Conservation (phyloP, 805 yeast genomes). For the Teunomyces kruisii region DNA sequence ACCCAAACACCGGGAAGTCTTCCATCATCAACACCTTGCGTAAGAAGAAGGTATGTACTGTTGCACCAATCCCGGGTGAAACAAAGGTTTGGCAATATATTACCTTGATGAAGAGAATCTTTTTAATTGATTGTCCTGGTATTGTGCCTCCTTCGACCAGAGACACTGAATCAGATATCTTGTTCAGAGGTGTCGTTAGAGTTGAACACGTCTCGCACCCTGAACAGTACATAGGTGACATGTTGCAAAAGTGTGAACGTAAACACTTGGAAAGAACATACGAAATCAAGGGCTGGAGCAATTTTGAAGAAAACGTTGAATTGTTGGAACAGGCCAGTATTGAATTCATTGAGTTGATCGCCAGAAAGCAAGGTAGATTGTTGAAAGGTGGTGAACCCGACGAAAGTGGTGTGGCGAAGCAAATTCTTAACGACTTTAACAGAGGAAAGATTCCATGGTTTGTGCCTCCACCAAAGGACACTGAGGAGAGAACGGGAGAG, state of each 20-base stretch:
- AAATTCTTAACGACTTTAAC: constrained; percentile 89
- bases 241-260: constrained; percentile 79
- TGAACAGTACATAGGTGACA: constrained; percentile 90
- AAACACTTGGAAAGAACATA: constrained; percentile 94
- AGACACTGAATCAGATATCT: constrained; percentile 87
- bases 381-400: constrained; percentile 98
- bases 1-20: constrained; percentile 98
- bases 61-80: constrained; percentile 98
- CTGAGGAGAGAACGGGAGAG: constrained; percentile 56
- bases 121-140: constrained; percentile 97
- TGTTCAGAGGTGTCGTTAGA: constrained; percentile 96
- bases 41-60: constrained; percentile 92
- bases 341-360: constrained; percentile 86
- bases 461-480: constrained; percentile 81
- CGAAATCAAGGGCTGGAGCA: constrained; percentile 86
- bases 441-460: constrained; percentile 99
- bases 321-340: constrained; percentile 44
- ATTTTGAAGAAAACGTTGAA: constrained; percentile 44
- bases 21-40: constrained; percentile 92
- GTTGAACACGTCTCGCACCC: constrained; percentile 97
- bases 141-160: constrained; percentile 93
- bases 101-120: constrained; percentile 93
- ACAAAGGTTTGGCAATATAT: constrained; percentile 99
- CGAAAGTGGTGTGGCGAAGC: constrained; percentile 88
- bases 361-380: constrained; percentile 89